These are phyloP conservation scores for Neurospora sp. DNA, from an alignment of 495 filamentous ascomycete genomes.

Conservation along the genomic window DNA sequence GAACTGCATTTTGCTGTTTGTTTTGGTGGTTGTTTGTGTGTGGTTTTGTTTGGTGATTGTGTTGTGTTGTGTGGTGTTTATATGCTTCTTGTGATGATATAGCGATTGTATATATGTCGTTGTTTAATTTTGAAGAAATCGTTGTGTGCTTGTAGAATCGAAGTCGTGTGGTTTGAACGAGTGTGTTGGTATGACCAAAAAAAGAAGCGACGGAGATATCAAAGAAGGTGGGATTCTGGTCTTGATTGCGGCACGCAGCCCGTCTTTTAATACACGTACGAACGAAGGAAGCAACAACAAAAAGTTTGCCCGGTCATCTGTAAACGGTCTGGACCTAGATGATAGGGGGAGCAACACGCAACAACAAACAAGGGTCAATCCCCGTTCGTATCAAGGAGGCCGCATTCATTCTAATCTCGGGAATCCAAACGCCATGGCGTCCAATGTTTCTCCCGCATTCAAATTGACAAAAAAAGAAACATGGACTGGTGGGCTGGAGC, in stretches of 20 bases:
- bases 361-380: neutral
- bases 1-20: slow-evolving; percentile 14
- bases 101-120: neutral
- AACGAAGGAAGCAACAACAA: neutral
- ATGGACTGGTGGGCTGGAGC: neutral
- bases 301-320: neutral
- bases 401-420: neutral
- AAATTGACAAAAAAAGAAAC: neutral
- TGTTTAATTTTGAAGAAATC: neutral
- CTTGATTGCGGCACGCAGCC: neutral
- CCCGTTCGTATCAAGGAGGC: neutral
- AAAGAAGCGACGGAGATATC: neutral
- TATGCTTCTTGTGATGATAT: neutral
- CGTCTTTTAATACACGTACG: neutral
- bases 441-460: neutral
- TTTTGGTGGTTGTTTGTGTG: neutral
- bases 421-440: neutral
- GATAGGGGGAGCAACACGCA: neutral
- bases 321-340: neutral
- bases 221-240: neutral
- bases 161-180: neutral
- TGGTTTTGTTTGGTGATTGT: neutral
- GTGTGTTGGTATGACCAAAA: neutral
- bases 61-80: neutral
- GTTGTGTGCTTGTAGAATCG: neutral